Evolutionary conservation across 768 basidiomycete species (phyloP).

Genomic region (Tricholomella constricta): DNA sequence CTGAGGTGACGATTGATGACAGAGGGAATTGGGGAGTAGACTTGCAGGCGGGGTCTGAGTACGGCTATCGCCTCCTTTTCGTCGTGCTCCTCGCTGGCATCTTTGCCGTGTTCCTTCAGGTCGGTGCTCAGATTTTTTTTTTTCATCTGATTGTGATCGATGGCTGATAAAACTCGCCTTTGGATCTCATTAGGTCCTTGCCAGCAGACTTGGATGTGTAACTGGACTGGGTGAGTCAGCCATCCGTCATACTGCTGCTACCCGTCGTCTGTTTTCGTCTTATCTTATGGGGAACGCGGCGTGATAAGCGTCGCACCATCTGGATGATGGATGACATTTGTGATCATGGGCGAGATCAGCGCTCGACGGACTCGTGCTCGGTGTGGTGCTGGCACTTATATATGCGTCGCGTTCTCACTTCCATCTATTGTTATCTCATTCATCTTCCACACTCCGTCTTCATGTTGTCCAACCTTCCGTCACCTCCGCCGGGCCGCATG

Average conservation of each 20-base stretch:
- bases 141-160: not conserved
- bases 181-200: slow-evolving; percentile 54
- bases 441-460: not conserved
- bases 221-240: slow-evolving; percentile 67
- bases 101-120: slow-evolving; percentile 84
- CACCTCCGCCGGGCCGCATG: not conserved
- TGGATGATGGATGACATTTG: too few species aligned
- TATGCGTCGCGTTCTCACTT: too few species aligned
- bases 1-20: not conserved
- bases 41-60: slow-evolving; percentile 82
- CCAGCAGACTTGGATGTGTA: slow-evolving; percentile 79
- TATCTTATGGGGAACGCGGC: too few species aligned
- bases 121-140: slow-evolving; percentile 27
- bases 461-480: not conserved
- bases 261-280: not conserved
- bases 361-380: too few species aligned
- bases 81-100: slow-evolving; percentile 81
- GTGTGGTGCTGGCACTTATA: too few species aligned
- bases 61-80: slow-evolving; percentile 86
- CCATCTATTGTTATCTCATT: not conserved
- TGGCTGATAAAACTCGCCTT: not conserved
- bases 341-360: too few species aligned
- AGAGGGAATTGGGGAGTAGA: slow-evolving; percentile 93
- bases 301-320: not conserved
- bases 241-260: not conserved